Base-by-base conservation (phyloP, 139 green algal species). In the Tetraselmis chui region DNA sequence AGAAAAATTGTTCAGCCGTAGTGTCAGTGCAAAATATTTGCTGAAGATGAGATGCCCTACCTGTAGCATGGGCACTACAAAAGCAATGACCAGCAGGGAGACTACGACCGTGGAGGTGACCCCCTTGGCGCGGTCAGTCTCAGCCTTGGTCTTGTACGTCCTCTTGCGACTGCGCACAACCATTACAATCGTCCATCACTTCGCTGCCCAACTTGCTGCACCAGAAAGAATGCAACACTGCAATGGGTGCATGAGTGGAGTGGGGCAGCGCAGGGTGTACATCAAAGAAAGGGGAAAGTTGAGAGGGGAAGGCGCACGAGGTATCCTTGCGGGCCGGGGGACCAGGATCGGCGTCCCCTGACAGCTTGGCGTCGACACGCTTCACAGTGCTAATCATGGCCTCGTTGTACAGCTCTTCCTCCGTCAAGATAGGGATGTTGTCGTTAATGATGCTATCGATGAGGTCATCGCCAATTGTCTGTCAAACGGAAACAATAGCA, bases 1-100 rank as follows among this genome's bases (percentile, higher is more conserved):
- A n/a, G n/a, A n/a, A n/a, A n/a, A n/a, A n/a, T n/a, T n/a, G n/a
- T n/a, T n/a, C n/a, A n/a, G n/a, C n/a, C n/a, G n/a, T n/a, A n/a
- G n/a, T n/a, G n/a, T n/a, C n/a, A n/a, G n/a, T n/a, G n/a, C n/a
- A n/a, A n/a, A n/a, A n/a, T n/a, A n/a, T n/a, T n/a, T n/a, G n/a
- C n/a, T n/a, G n/a, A n/a, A n/a, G n/a, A n/a, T n/a, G n/a, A n/a
- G n/a, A n/a, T n/a, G n/a, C n/a, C n/a, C n/a, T 18, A 67, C 45
- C 86, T 98, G 95, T 67, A 97, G 83, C 95, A 98, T 98, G 77
- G 95, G 95, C 83, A 99, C 97, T 5, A 98, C 93, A 30, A 97
- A 91, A 1, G 95, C 90, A 82, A 99, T 99, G 77, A 97, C 75
- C 27, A 99, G 90, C 79, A 99, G 92, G 0, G 90, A 94, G 32